Evolutionary conservation across 2,329 filamentous ascomycete genomes (phyloP).

Genomic region (Stemphylium beticola): DNA sequence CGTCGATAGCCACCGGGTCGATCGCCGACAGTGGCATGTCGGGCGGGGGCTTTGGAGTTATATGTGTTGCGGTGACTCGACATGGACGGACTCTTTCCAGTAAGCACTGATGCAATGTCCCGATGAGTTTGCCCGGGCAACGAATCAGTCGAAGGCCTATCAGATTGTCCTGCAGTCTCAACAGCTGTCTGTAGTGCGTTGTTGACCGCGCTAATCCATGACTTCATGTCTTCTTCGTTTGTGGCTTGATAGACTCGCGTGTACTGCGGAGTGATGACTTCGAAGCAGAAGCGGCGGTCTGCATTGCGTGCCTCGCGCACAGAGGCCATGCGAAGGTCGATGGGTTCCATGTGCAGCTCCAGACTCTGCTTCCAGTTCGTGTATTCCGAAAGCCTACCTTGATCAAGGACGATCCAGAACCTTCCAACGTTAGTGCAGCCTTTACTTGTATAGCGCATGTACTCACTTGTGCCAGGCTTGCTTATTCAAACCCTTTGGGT

Average conservation of each 20-base stretch:
- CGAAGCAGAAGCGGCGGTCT: slow-evolving; percentile 95
- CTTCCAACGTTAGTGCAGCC: slow-evolving; percentile 56
- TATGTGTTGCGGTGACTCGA: slow-evolving; percentile 61
- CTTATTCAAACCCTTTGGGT: slow-evolving; percentile 94
- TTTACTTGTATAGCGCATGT: not conserved
- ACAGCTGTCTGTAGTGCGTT: slow-evolving; percentile 96
- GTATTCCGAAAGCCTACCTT: slow-evolving; percentile 95
- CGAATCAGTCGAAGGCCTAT: slow-evolving; percentile 58
- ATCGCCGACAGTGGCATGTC: slow-evolving; percentile 90
- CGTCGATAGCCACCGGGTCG: slow-evolving; percentile 72
- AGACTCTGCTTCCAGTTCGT: slow-evolving; percentile 99
- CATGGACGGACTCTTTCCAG: slow-evolving; percentile 84
- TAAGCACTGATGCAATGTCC: slow-evolving; percentile 91
- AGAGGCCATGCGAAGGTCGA: slow-evolving; percentile 95
- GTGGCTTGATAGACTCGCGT: slow-evolving; percentile 97
- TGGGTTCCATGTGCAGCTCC: slow-evolving; percentile 96
- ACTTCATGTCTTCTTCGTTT: slow-evolving; percentile 96
- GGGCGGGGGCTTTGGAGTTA: slow-evolving; percentile 68
- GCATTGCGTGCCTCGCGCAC: slow-evolving; percentile 94
- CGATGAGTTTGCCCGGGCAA: slow-evolving; percentile 67
- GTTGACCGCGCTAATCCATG: slow-evolving; percentile 95
- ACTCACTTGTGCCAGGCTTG: slow-evolving; percentile 98
- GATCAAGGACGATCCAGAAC: slow-evolving; percentile 98
- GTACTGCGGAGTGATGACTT: slow-evolving; percentile 95
- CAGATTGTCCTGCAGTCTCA: slow-evolving; percentile 71